These are phyloP conservation scores for Fraxinus velutina DNA, from an alignment of 305 asterid genomes.

Conservation along the genomic window DNA sequence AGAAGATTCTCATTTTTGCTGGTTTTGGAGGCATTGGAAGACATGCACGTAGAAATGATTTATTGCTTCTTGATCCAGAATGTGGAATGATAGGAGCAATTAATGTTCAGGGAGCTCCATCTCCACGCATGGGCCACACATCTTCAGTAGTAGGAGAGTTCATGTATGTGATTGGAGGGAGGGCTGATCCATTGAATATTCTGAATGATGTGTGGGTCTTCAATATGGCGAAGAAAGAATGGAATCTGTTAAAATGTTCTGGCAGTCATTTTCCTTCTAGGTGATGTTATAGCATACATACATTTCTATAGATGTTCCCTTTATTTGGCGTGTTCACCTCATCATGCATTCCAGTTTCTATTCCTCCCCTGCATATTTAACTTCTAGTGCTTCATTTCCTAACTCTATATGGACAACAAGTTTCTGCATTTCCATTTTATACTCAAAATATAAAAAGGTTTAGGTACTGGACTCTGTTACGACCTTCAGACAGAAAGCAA, in stretches of 20 bases:
- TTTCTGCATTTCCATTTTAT: background rate
- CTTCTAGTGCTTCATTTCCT: background rate
- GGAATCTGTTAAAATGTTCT: constrained; percentile 66
- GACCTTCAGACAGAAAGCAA: constrained; percentile 1
- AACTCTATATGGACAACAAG: background rate
- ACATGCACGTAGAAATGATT: constrained; percentile 80
- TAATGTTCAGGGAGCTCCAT: constrained; percentile 54
- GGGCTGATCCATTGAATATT: constrained; percentile 78
- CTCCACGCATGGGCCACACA: constrained; percentile 88
- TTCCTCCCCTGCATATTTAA: background rate
- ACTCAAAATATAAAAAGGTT: background rate
- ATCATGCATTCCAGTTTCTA: background rate
- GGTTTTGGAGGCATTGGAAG: constrained; percentile 98
- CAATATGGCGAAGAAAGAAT: constrained; percentile 44
- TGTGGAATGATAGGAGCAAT: constrained; percentile 49
- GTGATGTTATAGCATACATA: constrained; percentile 36
- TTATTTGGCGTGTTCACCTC: constrained; percentile 2
- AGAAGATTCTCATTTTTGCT: constrained; percentile 65
- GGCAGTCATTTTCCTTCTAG: constrained; percentile 68
- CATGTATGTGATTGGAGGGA: constrained; percentile 80
- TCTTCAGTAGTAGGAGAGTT: constrained; percentile 58
- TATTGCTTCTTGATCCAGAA: constrained; percentile 51
- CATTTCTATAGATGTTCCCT: constrained; percentile 10
- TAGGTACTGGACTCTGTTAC: constrained; percentile 1
- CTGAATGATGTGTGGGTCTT: constrained; percentile 85